Base-by-base conservation (phyloP, 1,139 yeast species). In the Suhomyces choctaworum region DNA sequence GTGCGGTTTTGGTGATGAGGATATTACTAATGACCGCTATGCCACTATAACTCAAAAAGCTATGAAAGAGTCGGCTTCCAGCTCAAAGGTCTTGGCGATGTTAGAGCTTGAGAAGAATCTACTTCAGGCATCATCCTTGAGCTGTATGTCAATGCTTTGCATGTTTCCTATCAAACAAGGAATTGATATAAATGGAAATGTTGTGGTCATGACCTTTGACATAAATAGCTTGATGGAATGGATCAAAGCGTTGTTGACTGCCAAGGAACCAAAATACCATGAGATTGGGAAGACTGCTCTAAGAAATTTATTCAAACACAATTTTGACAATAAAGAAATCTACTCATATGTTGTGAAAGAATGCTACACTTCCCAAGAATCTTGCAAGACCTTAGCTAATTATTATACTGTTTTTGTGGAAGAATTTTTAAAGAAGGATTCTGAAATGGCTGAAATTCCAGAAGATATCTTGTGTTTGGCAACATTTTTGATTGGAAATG, bases 1-100 rank as follows among this genome's bases (percentile, higher is more conserved):
- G 99, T 88, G 96, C 59, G 95, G 95, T 0, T 80, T 78, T 41
- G 97, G 97, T 1, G 82, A 77, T 34, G 69, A 78, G 22, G 62
- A 69, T 1, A 54, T 82, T 4, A 76, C 88, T 4, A 78, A 78
- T 26, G 86, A 82, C 25, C 67, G 97, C 31, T 90, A 88, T 47
- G 60, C 63, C 5, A 56, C 64, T 1, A 89, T 90, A 86, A 62
- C 70, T 9, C 65, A 64, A 29, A 67, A 63, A 16, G 64, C 72
- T 2, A 63, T 64, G 5, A 70, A 73, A 39, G 83, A 78, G 27
- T 70, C 81, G 0, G 62, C 80, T 1, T 64, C 84, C 10, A 19
- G 24, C 3, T 37, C 40, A 1, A 32, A 33, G 16, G 30, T 37
- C 4, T 72, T 78, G 26, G 95, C 97, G 0, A 80, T 92, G 4